phyloP scores from a whole-genome alignment of 78 protist genomes.

The Anaeramoeba flamelloides region DNA sequence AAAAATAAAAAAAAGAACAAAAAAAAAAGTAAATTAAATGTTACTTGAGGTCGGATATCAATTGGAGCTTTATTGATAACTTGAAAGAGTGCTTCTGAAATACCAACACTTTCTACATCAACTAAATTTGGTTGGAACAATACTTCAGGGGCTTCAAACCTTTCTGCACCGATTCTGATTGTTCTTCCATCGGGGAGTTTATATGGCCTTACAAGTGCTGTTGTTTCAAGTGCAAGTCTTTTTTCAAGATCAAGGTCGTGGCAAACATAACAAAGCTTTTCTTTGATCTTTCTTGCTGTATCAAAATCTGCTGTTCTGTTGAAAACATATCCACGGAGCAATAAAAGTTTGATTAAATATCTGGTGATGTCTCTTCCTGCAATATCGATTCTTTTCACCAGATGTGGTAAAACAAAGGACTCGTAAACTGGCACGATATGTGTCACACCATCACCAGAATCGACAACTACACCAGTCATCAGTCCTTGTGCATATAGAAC shows the following conservation, averaged over 20 bases:
- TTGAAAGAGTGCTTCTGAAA: conserved; percentile 70
- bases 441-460: conserved; percentile 98
- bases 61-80: conserved; percentile 75
- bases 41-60: conserved; percentile 58
- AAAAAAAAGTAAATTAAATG: too few relatives aligned
- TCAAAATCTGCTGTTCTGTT: conserved; percentile 97
- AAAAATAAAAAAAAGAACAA: too few relatives aligned
- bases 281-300: conserved; percentile 87
- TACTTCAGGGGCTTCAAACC: conserved; percentile 92
- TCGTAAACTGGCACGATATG: conserved; percentile 97
- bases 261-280: conserved; percentile 85
- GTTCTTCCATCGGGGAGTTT: conserved; percentile 86
- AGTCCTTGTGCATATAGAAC: conserved; percentile 81
- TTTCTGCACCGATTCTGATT: conserved; percentile 72
- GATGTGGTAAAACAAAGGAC: conserved; percentile 69
- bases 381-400: conserved; percentile 67
- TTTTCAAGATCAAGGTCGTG: conserved; percentile 71
- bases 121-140: conserved; percentile 86
- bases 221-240: conserved; percentile 82
- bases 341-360: neutral
- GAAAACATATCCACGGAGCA: conserved; percentile 50
- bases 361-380: conserved; percentile 84
- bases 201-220: too few relatives aligned
- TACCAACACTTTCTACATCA: conserved; percentile 59
- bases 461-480: conserved; percentile 88